Base-by-base conservation (phyloP, 73 alveolate genomes). In the Effrenium voratum region DNA sequence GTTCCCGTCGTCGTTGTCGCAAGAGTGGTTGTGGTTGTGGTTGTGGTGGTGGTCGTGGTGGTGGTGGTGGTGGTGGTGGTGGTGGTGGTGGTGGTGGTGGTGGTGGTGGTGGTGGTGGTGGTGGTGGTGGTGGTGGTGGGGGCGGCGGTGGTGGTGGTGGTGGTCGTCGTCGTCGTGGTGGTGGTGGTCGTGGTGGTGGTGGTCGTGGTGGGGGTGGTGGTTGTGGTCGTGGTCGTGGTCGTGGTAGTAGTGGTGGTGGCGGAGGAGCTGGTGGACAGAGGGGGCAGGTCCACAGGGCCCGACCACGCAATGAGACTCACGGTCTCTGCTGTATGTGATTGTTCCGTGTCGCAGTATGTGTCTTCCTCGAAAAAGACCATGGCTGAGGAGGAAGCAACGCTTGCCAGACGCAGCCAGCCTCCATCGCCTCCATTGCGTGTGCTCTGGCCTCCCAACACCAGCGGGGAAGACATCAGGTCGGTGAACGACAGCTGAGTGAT, bases 301-400 rank as follows among this genome's bases (percentile, higher is more conserved):
- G 91, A 80, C 91, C 70, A 80, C 55, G 95, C 95, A 47, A 88
- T 88, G 47, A 88, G 36, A 50, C 63, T 49, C 5, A 36, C 95
- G 0, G 28, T 26, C 24, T 88, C 95, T 28, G n/a, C 15, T 0
- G 36, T 40, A 55, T 88, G 95, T 13, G 5, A 30, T 30, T 85
- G 41, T 73, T 88, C 95, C 15, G 55, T 24, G 43, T 88, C 95
- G 46, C 95, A 88, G 73, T 60, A 22, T 2, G 34, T 32, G 47
- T 88, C 95, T 32, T 88, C 95, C 34, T 88, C 95, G 28, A 45
- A 24, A 52, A 50, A 88, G 6, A 66, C 52, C 34, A 22, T 26
- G 8, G 36, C 94, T 43, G 94, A 60, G n/a, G 60, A 57, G 40
- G 79, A 43, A 32, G 84, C 32, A 32, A 44, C 68, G 3, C 60